A percentile compares a stretch with the other conserved stretches of the same genome.
These are phyloP conservation scores for Leccinum variabile DNA, from an alignment of 1,284 basidiomycete genomes.

Conservation along the genomic window DNA sequence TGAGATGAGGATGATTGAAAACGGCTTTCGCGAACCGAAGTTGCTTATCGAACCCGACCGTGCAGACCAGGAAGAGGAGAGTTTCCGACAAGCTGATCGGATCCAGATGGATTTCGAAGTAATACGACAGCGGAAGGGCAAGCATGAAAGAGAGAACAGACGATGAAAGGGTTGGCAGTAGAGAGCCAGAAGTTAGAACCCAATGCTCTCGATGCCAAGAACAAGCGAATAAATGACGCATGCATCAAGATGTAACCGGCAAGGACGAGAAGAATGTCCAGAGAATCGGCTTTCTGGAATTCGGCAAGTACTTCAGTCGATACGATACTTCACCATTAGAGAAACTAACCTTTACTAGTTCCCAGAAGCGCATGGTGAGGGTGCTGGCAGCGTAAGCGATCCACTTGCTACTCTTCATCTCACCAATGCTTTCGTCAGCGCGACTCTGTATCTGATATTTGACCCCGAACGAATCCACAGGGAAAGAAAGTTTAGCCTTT, in stretches of 20 bases:
- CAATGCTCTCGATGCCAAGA: constrained; percentile 83
- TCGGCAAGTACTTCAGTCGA: constrained; percentile 11
- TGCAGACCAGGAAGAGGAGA: constrained; percentile 96
- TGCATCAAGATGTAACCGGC: constrained; percentile 97
- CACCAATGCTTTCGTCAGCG: constrained; percentile 52
- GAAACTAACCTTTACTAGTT: constrained; percentile 71
- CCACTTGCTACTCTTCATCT: constrained; percentile 80
- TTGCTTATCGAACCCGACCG: constrained; percentile 97
- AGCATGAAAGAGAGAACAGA: constrained; percentile 88
- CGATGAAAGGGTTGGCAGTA: constrained; percentile 78
- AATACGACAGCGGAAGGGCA: constrained; percentile 82
- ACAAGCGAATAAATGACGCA: constrained; percentile 88
- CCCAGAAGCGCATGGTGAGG: constrained; percentile 82
- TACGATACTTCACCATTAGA: neutral
- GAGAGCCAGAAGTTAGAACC: constrained; percentile 91
- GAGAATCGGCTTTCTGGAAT: constrained; percentile 84
- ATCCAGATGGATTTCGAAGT: constrained; percentile 86
- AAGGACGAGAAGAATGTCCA: constrained; percentile 96
- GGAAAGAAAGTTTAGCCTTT: constrained; percentile 35
- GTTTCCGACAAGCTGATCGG: constrained; percentile 93
- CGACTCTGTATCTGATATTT: constrained; percentile 43
- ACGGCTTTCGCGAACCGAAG: constrained; percentile 89
- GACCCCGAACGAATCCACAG: constrained; percentile 41
- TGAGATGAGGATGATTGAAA: constrained; percentile 81
- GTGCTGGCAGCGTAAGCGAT: constrained; percentile 83